Percentiles rank a stretch among this genome's conserved stretches.
Conservation (phyloP, 257 asterid species). For the Jaltomata sinuosa region DNA sequence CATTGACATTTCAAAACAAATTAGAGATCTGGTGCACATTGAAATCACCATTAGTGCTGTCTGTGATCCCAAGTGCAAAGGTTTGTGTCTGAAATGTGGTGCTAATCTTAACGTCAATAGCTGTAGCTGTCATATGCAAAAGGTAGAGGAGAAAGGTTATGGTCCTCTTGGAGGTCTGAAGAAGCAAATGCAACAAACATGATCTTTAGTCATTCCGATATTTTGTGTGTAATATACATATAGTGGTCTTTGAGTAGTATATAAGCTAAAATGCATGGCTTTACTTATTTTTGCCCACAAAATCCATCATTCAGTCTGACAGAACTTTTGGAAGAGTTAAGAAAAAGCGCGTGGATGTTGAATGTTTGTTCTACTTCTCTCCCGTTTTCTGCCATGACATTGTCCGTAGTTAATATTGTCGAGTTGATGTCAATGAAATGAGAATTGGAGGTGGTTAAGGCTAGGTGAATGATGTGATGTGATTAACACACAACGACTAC, state of each 20-base stretch:
- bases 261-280: not conserved
- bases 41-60: conserved; percentile 70
- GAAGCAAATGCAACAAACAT: conserved; percentile 57
- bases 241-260: not conserved
- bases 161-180: conserved; percentile 68
- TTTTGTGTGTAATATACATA: not conserved
- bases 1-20: conserved; percentile 77
- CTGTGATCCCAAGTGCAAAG: conserved; percentile 70
- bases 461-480: too few species aligned
- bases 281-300: not conserved
- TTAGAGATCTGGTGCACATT: conserved; percentile 76
- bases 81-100: conserved; percentile 71
- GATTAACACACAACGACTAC: too few species aligned
- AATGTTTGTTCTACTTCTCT: not conserved
- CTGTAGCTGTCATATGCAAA: conserved; percentile 33
- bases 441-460: too few species aligned
- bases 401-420: too few species aligned
- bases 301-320: not conserved
- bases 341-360: not conserved
- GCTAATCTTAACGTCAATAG: conserved; percentile 46
- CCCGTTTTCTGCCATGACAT: not conserved
- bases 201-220: not conserved
- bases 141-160: conserved; percentile 28
- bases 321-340: not conserved
- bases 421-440: too few species aligned